Evolutionary conservation across 805 yeast genomes (phyloP).

Genomic region (Candida pini): DNA sequence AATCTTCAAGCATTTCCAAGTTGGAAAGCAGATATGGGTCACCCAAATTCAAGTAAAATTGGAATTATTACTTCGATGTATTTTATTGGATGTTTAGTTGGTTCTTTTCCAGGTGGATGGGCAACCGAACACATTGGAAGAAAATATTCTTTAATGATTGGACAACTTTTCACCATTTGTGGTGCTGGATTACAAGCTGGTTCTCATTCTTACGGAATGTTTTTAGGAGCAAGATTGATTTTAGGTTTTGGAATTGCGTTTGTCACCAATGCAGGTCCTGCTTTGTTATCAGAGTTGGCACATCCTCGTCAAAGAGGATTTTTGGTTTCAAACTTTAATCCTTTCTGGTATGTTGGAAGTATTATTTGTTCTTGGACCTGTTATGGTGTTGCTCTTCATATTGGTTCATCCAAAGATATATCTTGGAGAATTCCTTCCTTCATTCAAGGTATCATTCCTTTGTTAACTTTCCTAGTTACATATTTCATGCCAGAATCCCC

Average conservation of each 20-base stretch:
- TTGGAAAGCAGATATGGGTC: conserved; percentile 32
- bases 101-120: conserved; percentile 26
- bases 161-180: conserved; percentile 45
- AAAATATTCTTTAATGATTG: conserved; percentile 47
- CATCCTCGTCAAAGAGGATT: conserved; percentile 41
- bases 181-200: conserved; percentile 52
- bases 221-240: conserved; percentile 40
- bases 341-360: conserved; percentile 42
- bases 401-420: no score
- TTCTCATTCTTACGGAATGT: conserved; percentile 30
- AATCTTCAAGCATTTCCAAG: conserved; percentile 36
- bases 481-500: conserved; percentile 36
- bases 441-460: conserved; percentile 41
- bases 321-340: conserved; percentile 42
- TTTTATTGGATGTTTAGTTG: conserved; percentile 32
- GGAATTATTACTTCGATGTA: conserved; percentile 34
- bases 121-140: conserved; percentile 51
- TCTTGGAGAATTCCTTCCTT: conserved; percentile 52
- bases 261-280: conserved; percentile 40
- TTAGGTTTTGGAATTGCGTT: conserved; percentile 43
- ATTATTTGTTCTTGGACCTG: conserved; percentile 42
- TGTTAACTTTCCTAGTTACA: conserved; percentile 30
- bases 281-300: conserved; percentile 44
- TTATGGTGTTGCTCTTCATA: no score
- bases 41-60: conserved; percentile 28